phyloP scores from a whole-genome alignment of 1,284 basidiomycete genomes.

The Spongiforma sp. region DNA sequence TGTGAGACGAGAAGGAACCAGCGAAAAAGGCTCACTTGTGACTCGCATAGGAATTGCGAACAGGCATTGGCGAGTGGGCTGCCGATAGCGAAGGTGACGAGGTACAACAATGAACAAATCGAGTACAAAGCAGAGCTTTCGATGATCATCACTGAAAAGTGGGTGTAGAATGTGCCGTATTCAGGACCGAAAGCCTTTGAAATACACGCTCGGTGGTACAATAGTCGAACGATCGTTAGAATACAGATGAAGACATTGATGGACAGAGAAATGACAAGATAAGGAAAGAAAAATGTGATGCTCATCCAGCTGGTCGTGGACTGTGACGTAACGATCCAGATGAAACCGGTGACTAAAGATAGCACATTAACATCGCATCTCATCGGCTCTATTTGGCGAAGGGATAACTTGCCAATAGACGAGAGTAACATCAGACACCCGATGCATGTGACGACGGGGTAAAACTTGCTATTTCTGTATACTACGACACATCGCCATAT shows the following conservation, averaged over 20 bases:
- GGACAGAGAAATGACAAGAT: conserved; percentile 37
- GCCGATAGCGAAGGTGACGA: conserved; percentile 26
- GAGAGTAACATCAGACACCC: conserved; percentile 30
- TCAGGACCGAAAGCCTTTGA: conserved; percentile 31
- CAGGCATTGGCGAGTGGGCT: conserved; percentile 36
- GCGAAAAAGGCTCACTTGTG: conserved; percentile 25
- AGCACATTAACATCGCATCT: no score
- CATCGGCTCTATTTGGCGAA: no score
- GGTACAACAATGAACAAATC: conserved; percentile 35
- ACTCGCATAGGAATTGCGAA: conserved; percentile 35
- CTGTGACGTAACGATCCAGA: conserved; percentile 32
- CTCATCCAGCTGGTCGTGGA: conserved; percentile 35
- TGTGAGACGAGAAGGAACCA: background rate
- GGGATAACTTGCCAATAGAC: conserved; percentile 28
- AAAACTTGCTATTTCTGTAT: conserved; percentile 36
- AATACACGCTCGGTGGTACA: conserved; percentile 37
- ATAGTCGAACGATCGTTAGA: conserved; percentile 34
- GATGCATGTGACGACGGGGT: conserved; percentile 20
- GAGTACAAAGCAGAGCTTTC: conserved; percentile 38
- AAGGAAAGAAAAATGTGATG: conserved; percentile 37
- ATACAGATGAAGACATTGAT: conserved; percentile 37
- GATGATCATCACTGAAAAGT: conserved; percentile 35
- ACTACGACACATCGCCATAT: conserved; percentile 42
- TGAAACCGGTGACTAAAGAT: conserved; percentile 31
- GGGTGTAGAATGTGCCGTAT: conserved; percentile 34